Conservation (phyloP, 2,329 filamentous ascomycete genomes). For the Colletotrichum sp. region DNA sequence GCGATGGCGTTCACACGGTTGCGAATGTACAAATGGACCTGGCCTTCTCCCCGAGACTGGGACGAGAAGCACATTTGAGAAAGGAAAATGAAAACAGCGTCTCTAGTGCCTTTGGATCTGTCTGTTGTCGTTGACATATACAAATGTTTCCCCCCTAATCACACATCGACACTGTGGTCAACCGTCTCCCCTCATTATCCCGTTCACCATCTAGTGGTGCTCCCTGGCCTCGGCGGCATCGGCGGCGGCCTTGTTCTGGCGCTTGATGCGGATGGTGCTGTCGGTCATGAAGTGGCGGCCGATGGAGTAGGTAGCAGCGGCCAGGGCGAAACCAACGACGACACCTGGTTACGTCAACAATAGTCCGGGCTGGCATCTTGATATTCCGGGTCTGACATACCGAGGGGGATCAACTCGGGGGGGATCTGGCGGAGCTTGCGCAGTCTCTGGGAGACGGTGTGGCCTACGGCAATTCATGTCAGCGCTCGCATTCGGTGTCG, state of each 20-base stretch:
- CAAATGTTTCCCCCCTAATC: constrained; percentile 21
- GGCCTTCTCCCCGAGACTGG: background rate
- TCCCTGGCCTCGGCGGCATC: constrained; percentile 36
- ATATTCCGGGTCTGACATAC: constrained; percentile 58
- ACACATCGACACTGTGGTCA: constrained; percentile 17
- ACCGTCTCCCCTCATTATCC: constrained; percentile 8
- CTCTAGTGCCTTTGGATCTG: constrained; percentile 20
- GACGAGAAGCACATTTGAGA: constrained; percentile 5
- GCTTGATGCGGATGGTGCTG: constrained; percentile 88
- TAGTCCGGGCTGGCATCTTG: background rate
- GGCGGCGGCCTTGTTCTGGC: constrained; percentile 58
- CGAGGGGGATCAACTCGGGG: constrained; percentile 91
- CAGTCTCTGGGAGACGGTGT: constrained; percentile 95
- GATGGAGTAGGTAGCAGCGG: constrained; percentile 83
- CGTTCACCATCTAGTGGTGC: constrained; percentile 35
- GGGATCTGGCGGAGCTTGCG: constrained; percentile 89
- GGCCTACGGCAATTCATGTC: constrained; percentile 62
- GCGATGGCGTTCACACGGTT: constrained; percentile 47
- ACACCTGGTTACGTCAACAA: constrained; percentile 61
- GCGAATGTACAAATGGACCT: constrained; percentile 17
- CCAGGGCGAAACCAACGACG: constrained; percentile 85
- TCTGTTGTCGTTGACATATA: constrained; percentile 22
- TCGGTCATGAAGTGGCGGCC: constrained; percentile 83
- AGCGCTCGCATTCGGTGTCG: constrained; percentile 4
- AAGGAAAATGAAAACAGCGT: constrained; percentile 19